Evolutionary conservation across 208 protist species (phyloP).

Genomic region (Trypanosoma cruzi): DNA sequence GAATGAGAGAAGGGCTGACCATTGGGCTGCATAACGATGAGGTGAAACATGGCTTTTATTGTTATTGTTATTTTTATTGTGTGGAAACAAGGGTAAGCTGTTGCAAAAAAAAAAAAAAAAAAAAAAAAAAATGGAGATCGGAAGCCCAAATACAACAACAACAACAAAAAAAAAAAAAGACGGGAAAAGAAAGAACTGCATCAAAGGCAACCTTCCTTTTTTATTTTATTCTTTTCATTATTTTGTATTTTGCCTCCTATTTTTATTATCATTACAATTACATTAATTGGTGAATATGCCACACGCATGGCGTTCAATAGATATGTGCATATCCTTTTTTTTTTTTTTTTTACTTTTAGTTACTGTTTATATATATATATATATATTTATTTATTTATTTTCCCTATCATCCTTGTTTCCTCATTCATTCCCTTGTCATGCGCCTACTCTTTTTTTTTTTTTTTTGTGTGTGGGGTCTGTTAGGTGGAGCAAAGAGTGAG

Average conservation of each 20-base stretch:
- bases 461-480: neutral
- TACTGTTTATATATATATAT: slow-evolving; percentile 1
- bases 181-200: no score
- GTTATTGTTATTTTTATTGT: no score
- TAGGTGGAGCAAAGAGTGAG: slow-evolving; percentile 10
- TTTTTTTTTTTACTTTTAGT: slow-evolving; percentile 30
- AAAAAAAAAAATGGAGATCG: no score
- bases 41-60: no score
- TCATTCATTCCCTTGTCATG: no score
- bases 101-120: no score
- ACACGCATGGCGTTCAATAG: slow-evolving; percentile 3
- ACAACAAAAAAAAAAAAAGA: no score
- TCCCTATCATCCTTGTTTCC: neutral
- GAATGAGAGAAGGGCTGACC: neutral
- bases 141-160: no score
- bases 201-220: no score
- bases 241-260: neutral
- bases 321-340: slow-evolving; percentile 30
- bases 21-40: no score
- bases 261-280: neutral
- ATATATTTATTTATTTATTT: neutral
- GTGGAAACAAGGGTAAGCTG: no score
- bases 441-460: neutral
- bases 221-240: neutral
- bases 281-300: neutral